phyloP scores from a whole-genome alignment of 176 grass and related monocot species.

The Triticum dicoccoides region DNA sequence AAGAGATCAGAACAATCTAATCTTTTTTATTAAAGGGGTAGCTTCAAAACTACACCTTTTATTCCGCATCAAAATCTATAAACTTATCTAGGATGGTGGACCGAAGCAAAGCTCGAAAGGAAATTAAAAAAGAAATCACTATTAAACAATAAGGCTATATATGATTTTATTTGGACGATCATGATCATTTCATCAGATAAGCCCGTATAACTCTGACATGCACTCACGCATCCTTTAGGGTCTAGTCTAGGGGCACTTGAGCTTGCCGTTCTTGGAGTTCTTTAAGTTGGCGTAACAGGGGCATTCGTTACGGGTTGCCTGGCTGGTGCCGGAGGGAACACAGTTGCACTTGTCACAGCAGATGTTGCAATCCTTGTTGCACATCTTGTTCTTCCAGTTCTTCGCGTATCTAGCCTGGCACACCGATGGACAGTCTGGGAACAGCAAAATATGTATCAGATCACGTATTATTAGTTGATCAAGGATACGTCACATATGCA shows the following conservation, averaged over 20 bases:
- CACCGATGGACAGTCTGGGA: conserved; percentile 34
- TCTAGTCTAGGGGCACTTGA: conserved; percentile 17
- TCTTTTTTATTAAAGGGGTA: too few species aligned
- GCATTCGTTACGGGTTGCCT: conserved; percentile 44
- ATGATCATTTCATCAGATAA: neutral
- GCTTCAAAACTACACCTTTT: too few species aligned
- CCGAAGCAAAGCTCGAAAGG: too few species aligned
- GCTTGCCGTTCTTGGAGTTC: conserved; percentile 27
- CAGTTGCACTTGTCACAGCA: conserved; percentile 73
- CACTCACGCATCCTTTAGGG: neutral
- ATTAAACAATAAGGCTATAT: too few species aligned
- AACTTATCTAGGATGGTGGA: too few species aligned
- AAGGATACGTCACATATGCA: neutral
- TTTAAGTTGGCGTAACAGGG: conserved; percentile 35
- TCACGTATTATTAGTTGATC: neutral
- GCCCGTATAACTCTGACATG: neutral
- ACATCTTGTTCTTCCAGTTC: conserved; percentile 77
- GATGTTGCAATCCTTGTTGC: conserved; percentile 61
- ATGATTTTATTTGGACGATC: neutral
- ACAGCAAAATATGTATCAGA: neutral
- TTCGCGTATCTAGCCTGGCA: conserved; percentile 43
- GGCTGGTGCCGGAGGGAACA: conserved; percentile 65
- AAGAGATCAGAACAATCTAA: too few species aligned
- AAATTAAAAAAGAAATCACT: too few species aligned
- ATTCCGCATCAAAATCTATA: too few species aligned